Conservation (phyloP, 164 flowering plant species). For the Nymphaea thermarum region DNA sequence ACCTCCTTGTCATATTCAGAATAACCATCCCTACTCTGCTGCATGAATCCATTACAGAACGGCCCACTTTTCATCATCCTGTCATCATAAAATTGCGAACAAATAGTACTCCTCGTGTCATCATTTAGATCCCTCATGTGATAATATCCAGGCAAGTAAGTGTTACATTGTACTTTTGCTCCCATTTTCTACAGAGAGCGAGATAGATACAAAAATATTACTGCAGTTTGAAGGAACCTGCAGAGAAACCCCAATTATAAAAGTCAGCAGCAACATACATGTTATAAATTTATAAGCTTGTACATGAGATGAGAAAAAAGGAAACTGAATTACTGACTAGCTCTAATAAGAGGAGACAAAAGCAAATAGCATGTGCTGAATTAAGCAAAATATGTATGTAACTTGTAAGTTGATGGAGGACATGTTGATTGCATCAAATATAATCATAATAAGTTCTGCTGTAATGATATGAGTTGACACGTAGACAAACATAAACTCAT, state of each 20-base stretch:
- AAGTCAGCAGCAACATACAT: not conserved
- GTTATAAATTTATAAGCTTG: not conserved
- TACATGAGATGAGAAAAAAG: too few species aligned
- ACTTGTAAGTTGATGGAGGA: too few species aligned
- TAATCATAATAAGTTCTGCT: too few species aligned
- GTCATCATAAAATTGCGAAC: slow-evolving; percentile 58
- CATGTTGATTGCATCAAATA: too few species aligned
- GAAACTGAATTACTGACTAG: too few species aligned
- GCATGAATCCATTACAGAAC: slow-evolving; percentile 35
- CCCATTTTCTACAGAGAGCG: slow-evolving; percentile 63
- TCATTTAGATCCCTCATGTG: slow-evolving; percentile 77
- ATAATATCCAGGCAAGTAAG: slow-evolving; percentile 49
- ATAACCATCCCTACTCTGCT: slow-evolving; percentile 31
- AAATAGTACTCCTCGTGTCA: slow-evolving; percentile 49
- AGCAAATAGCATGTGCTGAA: too few species aligned
- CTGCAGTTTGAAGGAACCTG: not conserved
- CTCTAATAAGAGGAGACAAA: too few species aligned
- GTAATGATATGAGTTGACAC: too few species aligned
- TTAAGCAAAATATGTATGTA: too few species aligned
- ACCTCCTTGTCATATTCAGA: slow-evolving; percentile 48
- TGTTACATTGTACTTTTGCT: slow-evolving; percentile 61
- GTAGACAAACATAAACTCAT: too few species aligned
- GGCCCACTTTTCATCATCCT: slow-evolving; percentile 37
- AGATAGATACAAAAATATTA: not conserved
- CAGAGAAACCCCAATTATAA: not conserved